Percentiles rank a stretch among this genome's conserved stretches.
Evolutionary conservation across 257 asterid genomes (phyloP).

Genomic region (Parsonsia alboflavescens): DNA sequence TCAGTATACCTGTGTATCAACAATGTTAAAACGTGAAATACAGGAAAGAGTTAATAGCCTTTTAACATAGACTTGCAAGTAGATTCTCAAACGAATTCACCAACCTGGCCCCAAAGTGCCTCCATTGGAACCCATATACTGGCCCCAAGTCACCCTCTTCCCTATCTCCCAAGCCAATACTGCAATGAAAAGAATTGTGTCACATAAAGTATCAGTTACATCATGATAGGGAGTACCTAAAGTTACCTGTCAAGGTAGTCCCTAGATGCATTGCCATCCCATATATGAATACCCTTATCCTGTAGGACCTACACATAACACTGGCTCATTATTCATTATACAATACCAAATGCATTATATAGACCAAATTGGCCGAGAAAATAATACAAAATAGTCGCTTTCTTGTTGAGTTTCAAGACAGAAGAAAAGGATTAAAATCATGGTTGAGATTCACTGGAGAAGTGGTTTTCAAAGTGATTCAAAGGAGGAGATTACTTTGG

Average conservation of each 20-base stretch:
- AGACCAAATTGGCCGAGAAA: neutral
- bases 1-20: constrained; percentile 33
- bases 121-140: constrained; percentile 48
- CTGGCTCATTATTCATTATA: constrained; percentile 1
- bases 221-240: neutral
- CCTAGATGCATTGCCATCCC: constrained; percentile 54
- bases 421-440: neutral
- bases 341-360: neutral
- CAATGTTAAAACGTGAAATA: constrained; percentile 7
- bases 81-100: constrained; percentile 10
- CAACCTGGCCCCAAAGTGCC: constrained; percentile 44
- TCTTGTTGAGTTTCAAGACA: neutral
- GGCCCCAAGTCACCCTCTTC: constrained; percentile 54
- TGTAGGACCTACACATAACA: constrained; percentile 30
- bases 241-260: constrained; percentile 45
- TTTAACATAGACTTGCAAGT: constrained; percentile 7
- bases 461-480: neutral
- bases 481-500: constrained; percentile 49
- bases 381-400: neutral
- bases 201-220: neutral
- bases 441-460: neutral
- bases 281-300: constrained; percentile 45
- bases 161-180: constrained; percentile 42
- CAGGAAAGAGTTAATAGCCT: neutral
- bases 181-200: constrained; percentile 18